A percentile compares a stretch with the other conserved stretches of the same genome.
These are phyloP conservation scores for Colletotrichum navitas DNA, from an alignment of 2,329 filamentous ascomycete species.

Conservation along the genomic window DNA sequence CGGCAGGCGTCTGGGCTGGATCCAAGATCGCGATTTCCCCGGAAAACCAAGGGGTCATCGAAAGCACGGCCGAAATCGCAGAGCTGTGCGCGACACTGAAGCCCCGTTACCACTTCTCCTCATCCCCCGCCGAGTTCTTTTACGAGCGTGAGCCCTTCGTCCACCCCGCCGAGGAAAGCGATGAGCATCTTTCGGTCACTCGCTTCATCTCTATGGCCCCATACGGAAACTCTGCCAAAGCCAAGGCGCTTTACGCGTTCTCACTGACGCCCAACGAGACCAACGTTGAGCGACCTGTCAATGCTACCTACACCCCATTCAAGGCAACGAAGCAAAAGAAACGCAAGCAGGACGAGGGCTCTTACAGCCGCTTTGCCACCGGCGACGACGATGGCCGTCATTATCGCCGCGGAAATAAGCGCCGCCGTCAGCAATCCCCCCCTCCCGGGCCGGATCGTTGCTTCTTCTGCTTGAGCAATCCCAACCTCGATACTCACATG, in stretches of 20 bases:
- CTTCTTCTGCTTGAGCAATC: constrained; percentile 96
- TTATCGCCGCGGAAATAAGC: constrained; percentile 59
- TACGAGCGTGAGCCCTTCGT: constrained; percentile 96
- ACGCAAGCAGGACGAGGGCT: constrained; percentile 63
- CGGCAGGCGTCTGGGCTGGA: constrained; percentile 75
- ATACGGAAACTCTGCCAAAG: constrained; percentile 80
- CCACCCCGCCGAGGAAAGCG: constrained; percentile 65
- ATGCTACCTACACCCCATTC: constrained; percentile 83
- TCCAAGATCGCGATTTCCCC: constrained; percentile 73
- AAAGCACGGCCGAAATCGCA: constrained; percentile 76
- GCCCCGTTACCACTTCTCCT: constrained; percentile 91
- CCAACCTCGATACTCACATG: constrained; percentile 86
- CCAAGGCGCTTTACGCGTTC: constrained; percentile 86
- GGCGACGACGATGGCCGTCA: constrained; percentile 55
- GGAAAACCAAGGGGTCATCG: constrained; percentile 63
- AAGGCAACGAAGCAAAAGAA: constrained; percentile 66
- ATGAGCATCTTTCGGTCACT: constrained; percentile 73
- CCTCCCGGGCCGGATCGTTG: constrained; percentile 82
- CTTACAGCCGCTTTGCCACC: constrained; percentile 68
- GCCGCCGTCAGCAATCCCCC: constrained; percentile 60
- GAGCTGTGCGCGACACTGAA: constrained; percentile 84
- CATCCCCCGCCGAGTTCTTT: constrained; percentile 74
- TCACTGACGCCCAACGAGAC: constrained; percentile 74
- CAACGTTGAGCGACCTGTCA: constrained; percentile 72
- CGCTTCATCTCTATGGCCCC: constrained; percentile 91